Base-by-base conservation (phyloP, 78 protist species). In the Planoprotostelium fungivorum region DNA sequence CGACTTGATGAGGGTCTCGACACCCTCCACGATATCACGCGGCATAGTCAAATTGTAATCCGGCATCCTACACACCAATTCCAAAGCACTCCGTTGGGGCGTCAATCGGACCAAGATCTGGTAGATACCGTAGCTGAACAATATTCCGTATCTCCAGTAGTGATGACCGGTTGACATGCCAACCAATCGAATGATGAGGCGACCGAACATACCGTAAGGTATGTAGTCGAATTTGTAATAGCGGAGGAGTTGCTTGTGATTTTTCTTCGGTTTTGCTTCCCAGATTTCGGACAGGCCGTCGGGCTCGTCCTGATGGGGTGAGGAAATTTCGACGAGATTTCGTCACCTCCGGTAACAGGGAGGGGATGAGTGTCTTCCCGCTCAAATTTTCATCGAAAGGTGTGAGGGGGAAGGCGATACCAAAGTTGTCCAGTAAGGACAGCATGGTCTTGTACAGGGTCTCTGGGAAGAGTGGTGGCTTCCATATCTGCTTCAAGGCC, bases 121-220 rank as follows among this genome's bases (percentile, higher is more conserved):
- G 84, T 92, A 91, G 29, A 88, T 38, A 0, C 86, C 91, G 38
- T 88, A 90, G 83, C 87, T 89, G 0, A 89, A 51, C 1, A 94
- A 83, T 90, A 94, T 94, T 35, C 96, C 96, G 85, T 94, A 86
- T 35, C 89, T 88, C 96, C 96, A 94, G 84, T 94, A 90, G 31
- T 88, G 38, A 0, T 87, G 91, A 16, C 63, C 88, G n/a, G 88
- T 84, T 10, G 93, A 91, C 84, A 94, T 90, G 38, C 90, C 87
- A 34, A 94, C 38, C 10, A 94, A 88, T 37, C 96, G 51, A 37
- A 89, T 91, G 90, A 94, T 94, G 36, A 94, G 85, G 39, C 96
- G 93, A 25, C 92, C 88, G 84, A 94, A 94, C 91, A 94, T 86
- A 37, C 96, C 96, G 34, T 88, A 89, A 0, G 96, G 96, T 23